These are phyloP conservation scores for Trypanosoma vivax DNA, from an alignment of 208 protist genomes.

Conservation along the genomic window DNA sequence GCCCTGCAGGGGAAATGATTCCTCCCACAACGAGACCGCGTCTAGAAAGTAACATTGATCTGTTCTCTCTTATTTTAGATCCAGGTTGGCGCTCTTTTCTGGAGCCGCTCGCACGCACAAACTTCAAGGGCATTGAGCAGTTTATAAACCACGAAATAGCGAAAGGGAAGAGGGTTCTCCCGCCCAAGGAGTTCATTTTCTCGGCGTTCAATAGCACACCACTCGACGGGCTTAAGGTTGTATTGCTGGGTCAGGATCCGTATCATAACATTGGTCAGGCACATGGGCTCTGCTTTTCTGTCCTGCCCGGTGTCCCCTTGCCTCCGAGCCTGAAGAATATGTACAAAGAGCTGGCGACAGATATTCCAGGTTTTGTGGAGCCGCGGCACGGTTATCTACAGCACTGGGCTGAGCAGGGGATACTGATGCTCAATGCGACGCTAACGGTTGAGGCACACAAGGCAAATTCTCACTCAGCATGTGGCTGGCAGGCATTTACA, in stretches of 20 bases:
- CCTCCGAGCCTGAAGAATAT: conserved; percentile 94
- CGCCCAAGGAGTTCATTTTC: conserved; percentile 82
- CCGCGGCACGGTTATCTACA: conserved; percentile 92
- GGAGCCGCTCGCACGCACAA: conserved; percentile 30
- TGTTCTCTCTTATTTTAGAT: conserved; percentile 40
- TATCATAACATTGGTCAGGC: conserved; percentile 93
- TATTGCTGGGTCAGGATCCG: conserved; percentile 96
- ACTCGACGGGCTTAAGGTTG: conserved; percentile 88
- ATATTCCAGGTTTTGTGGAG: conserved; percentile 76
- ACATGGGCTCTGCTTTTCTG: conserved; percentile 96
- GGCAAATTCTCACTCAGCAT: conserved; percentile 91
- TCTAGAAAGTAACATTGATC: conserved; percentile 18
- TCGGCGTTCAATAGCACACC: conserved; percentile 88
- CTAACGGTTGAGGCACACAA: conserved; percentile 91
- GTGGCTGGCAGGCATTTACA: conserved; percentile 95
- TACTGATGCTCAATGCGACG: conserved; percentile 95
- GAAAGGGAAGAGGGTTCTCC: conserved; percentile 59
- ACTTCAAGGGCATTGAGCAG: conserved; percentile 55
- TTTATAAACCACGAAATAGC: conserved; percentile 52
- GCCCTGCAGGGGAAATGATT: not conserved
- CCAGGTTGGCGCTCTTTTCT: conserved; percentile 55
- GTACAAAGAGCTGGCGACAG: conserved; percentile 91
- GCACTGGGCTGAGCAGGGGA: conserved; percentile 94
- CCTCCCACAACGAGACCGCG: not conserved
- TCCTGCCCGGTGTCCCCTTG: conserved; percentile 77